Percentiles rank a stretch among this genome's conserved stretches.
These are phyloP conservation scores for Tricholoma furcatifolium DNA, from an alignment of 768 basidiomycete species.

Conservation along the genomic window DNA sequence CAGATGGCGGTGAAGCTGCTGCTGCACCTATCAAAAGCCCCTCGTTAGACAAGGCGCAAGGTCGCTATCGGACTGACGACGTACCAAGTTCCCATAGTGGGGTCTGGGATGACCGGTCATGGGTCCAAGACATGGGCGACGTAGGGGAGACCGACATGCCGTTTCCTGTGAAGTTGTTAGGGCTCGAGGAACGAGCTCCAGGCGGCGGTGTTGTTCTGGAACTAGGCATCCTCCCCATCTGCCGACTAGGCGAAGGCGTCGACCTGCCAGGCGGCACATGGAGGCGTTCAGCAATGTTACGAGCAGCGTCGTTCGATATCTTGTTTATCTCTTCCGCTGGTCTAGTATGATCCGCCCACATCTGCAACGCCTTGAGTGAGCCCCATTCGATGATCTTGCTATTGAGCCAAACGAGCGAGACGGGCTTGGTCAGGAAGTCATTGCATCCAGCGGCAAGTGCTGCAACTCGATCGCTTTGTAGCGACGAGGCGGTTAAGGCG, in stretches of 20 bases:
- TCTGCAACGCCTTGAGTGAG: conserved; percentile 90
- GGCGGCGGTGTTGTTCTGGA: conserved; percentile 7
- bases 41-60: no score
- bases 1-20: conserved; percentile 4
- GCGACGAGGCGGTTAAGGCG: conserved; percentile 94
- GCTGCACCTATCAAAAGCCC: background rate
- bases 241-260: conserved; percentile 28
- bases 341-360: conserved; percentile 86
- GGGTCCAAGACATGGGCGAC: background rate
- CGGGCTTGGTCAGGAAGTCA: conserved; percentile 97
- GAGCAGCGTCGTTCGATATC: conserved; percentile 40
- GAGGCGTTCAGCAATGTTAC: conserved; percentile 44
- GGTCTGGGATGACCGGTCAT: conserved; percentile 1
- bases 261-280: conserved; percentile 39
- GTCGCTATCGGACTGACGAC: background rate
- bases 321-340: conserved; percentile 46
- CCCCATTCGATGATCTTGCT: conserved; percentile 99
- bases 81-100: conserved; percentile 6
- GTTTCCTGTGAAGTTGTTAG: background rate
- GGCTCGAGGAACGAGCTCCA: background rate
- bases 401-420: conserved; percentile 92
- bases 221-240: background rate
- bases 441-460: conserved; percentile 99
- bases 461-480: conserved; percentile 93
- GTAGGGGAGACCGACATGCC: background rate